These are phyloP conservation scores for Trichophyton benhamiae DNA, from an alignment of 2,329 filamentous ascomycete genomes.

Conservation along the genomic window DNA sequence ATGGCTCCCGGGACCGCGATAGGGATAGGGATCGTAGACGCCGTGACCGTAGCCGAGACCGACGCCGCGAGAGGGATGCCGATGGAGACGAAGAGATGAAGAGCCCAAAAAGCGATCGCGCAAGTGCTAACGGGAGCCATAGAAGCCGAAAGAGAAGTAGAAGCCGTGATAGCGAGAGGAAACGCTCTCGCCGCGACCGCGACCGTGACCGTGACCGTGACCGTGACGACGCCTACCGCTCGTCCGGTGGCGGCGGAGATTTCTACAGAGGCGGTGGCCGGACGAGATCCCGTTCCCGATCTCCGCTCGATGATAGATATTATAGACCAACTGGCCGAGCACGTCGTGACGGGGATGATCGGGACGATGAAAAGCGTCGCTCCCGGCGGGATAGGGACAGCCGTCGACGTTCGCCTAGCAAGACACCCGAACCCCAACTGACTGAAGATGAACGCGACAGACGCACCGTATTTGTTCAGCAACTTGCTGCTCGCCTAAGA, in stretches of 20 bases:
- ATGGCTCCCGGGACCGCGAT: slow-evolving; percentile 45
- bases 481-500: slow-evolving; percentile 84
- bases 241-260: slow-evolving; percentile 46
- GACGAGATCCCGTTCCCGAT: slow-evolving; percentile 58
- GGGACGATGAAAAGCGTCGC: slow-evolving; percentile 35
- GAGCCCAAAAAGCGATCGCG: slow-evolving; percentile 62
- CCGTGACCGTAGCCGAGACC: slow-evolving; percentile 41
- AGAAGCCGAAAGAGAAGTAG: slow-evolving; percentile 70
- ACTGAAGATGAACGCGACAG: slow-evolving; percentile 95
- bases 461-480: slow-evolving; percentile 95
- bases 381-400: slow-evolving; percentile 43
- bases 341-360: slow-evolving; percentile 35
- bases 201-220: slow-evolving; percentile 50
- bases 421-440: slow-evolving; percentile 54
- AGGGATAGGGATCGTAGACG: slow-evolving; percentile 45
- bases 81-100: slow-evolving; percentile 48
- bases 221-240: slow-evolving; percentile 35
- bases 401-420: slow-evolving; percentile 35
- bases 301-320: slow-evolving; percentile 50
- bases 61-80: slow-evolving; percentile 38
- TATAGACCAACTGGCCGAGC: slow-evolving; percentile 41
- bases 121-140: slow-evolving; percentile 55
- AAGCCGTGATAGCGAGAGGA: slow-evolving; percentile 64
- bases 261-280: slow-evolving; percentile 56
- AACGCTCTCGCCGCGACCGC: slow-evolving; percentile 59